These are phyloP conservation scores for Epichloe gansuensis DNA, from an alignment of 2,329 filamentous ascomycete species.

Conservation along the genomic window DNA sequence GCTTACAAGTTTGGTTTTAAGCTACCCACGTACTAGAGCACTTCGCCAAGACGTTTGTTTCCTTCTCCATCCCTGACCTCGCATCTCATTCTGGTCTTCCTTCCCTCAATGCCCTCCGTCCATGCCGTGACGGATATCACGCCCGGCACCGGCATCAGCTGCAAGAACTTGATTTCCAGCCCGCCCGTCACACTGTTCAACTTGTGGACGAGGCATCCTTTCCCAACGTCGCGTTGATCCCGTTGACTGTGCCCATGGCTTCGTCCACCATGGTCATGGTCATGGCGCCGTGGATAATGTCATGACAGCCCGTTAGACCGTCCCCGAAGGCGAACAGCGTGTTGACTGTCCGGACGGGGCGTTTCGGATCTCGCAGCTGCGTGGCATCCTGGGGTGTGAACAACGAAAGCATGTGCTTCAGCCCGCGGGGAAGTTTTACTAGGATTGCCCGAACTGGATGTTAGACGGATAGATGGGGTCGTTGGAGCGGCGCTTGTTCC, in stretches of 20 bases:
- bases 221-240: slow-evolving; percentile 22
- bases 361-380: slow-evolving; percentile 12
- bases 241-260: slow-evolving; percentile 22
- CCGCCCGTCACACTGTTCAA: slow-evolving; percentile 21
- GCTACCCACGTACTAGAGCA: slow-evolving; percentile 22
- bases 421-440: slow-evolving; percentile 1
- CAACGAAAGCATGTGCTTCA: slow-evolving; percentile 23
- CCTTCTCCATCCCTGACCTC: slow-evolving; percentile 19
- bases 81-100: slow-evolving; percentile 20
- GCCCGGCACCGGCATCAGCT: slow-evolving; percentile 17
- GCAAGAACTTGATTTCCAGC: slow-evolving; percentile 22
- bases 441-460: too few species aligned
- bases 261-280: slow-evolving; percentile 24
- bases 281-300: slow-evolving; percentile 25
- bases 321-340: slow-evolving; percentile 21
- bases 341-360: slow-evolving; percentile 16
- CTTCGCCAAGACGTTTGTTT: slow-evolving; percentile 14
- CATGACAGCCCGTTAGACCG: slow-evolving; percentile 21
- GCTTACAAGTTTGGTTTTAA: slow-evolving; percentile 17
- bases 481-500: too few species aligned
- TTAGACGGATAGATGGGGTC: too few species aligned
- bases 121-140: slow-evolving; percentile 18
- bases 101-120: slow-evolving; percentile 19
- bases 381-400: slow-evolving; percentile 17
- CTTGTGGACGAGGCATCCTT: slow-evolving; percentile 17